These are phyloP conservation scores for Leishmania braziliensis DNA, from an alignment of 208 protist genomes.

Conservation along the genomic window DNA sequence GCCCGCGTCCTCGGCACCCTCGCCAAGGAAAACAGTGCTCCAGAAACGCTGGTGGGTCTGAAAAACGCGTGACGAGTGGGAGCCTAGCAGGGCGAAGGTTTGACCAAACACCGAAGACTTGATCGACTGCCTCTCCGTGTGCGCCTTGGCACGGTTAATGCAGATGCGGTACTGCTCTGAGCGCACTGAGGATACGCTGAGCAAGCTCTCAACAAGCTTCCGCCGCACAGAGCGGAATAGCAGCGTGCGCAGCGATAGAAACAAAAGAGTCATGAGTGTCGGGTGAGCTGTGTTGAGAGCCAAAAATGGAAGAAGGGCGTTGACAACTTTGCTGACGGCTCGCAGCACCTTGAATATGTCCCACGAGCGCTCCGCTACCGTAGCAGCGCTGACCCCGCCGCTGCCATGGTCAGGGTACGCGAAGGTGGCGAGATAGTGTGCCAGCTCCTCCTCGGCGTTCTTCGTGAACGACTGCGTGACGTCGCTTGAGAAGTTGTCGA, in stretches of 20 bases:
- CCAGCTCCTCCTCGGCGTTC: slow-evolving; percentile 48
- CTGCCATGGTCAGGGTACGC: slow-evolving; percentile 12
- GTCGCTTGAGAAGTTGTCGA: slow-evolving; percentile 59
- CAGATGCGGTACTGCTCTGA: slow-evolving; percentile 81
- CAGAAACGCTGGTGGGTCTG: slow-evolving; percentile 87
- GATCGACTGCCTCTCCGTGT: slow-evolving; percentile 35
- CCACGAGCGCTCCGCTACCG: slow-evolving; percentile 41
- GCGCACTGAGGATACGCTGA: slow-evolving; percentile 77
- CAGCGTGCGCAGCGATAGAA: slow-evolving; percentile 63
- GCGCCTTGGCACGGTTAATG: slow-evolving; percentile 82
- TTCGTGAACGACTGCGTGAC: slow-evolving; percentile 54
- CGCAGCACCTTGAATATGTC: slow-evolving; percentile 63
- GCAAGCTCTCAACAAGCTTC: slow-evolving; percentile 64
- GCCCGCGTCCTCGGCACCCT: slow-evolving; percentile 94
- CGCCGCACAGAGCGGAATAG: slow-evolving; percentile 70
- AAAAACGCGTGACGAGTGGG: slow-evolving; percentile 80
- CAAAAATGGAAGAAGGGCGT: slow-evolving; percentile 80
- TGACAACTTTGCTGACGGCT: slow-evolving; percentile 71
- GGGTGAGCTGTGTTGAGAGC: slow-evolving; percentile 55
- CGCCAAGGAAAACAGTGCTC: slow-evolving; percentile 90
- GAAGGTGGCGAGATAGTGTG: slow-evolving; percentile 22
- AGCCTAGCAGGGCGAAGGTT: slow-evolving; percentile 73
- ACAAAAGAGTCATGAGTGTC: slow-evolving; percentile 53
- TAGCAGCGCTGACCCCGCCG: slow-evolving; percentile 8
- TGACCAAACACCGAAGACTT: slow-evolving; percentile 88